Percentiles rank a stretch among this genome's conserved stretches.
phyloP scores from a whole-genome alignment of 352 stramenopile species.

The Aphanomyces stellatus region DNA sequence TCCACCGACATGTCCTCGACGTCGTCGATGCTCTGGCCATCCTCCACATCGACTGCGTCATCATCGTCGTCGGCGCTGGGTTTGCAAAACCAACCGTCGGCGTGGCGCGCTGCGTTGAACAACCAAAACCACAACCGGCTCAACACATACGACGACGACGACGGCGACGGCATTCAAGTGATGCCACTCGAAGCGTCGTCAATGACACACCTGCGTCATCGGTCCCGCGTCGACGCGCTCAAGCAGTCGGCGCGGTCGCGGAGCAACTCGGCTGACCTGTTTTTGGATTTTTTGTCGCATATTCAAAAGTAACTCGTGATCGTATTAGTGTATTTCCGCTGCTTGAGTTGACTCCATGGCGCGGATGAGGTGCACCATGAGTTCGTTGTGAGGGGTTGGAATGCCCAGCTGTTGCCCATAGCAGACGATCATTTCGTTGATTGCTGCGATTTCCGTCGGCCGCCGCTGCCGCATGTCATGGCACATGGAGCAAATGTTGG shows the following conservation, averaged over 20 bases:
- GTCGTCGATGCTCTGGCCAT: neutral
- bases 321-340: neutral
- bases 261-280: conserved; percentile 74
- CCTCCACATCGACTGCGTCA: no score
- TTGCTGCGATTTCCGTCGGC: conserved; percentile 67
- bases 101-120: conserved; percentile 16
- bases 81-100: conserved; percentile 5
- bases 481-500: conserved; percentile 71
- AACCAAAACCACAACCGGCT: conserved; percentile 37
- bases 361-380: conserved; percentile 52
- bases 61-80: neutral
- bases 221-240: no score
- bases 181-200: no score
- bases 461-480: conserved; percentile 47
- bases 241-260: conserved; percentile 32
- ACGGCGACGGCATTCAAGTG: neutral
- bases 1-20: neutral
- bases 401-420: conserved; percentile 35
- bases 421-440: conserved; percentile 52
- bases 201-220: no score
- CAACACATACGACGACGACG: conserved; percentile 6
- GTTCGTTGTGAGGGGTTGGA: conserved; percentile 47
- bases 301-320: conserved; percentile 32
- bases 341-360: conserved; percentile 30
- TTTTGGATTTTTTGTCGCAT: conserved; percentile 57